These are phyloP conservation scores for Dendrostoma leiphaemia DNA, from an alignment of 2,329 filamentous ascomycete genomes.

Conservation along the genomic window DNA sequence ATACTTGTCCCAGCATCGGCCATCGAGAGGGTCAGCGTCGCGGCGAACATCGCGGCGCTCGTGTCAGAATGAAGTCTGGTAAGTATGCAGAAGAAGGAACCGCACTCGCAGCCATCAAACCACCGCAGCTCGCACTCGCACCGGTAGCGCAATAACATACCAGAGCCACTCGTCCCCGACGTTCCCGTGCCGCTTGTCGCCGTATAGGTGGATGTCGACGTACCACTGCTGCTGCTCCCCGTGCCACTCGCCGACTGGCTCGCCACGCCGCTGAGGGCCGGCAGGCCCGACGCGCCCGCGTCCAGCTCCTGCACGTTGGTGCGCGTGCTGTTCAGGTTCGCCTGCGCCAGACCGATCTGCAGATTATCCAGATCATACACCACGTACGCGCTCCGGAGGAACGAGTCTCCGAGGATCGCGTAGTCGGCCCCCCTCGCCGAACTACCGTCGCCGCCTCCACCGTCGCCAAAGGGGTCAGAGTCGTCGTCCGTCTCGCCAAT, in stretches of 20 bases:
- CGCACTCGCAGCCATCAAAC: background rate
- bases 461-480: conserved; percentile 26
- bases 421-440: conserved; percentile 20
- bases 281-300: conserved; percentile 36
- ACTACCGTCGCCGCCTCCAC: conserved; percentile 16
- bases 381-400: conserved; percentile 49
- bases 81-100: background rate
- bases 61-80: too few species aligned
- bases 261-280: conserved; percentile 42
- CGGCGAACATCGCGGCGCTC: too few species aligned
- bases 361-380: conserved; percentile 53
- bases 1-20: background rate
- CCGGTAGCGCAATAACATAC: background rate
- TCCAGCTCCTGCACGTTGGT: conserved; percentile 46
- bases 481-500: conserved; percentile 26
- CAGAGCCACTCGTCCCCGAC: background rate
- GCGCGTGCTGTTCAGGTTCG: conserved; percentile 46
- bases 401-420: conserved; percentile 44
- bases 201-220: background rate
- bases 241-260: conserved; percentile 29
- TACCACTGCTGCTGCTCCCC: conserved; percentile 8
- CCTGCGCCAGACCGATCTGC: conserved; percentile 51
- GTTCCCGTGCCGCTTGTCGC: background rate
- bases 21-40: background rate
- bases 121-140: conserved; percentile 5